Evolutionary conservation across 768 basidiomycete genomes (phyloP).

Genomic region (Phaeotremella skinneri): DNA sequence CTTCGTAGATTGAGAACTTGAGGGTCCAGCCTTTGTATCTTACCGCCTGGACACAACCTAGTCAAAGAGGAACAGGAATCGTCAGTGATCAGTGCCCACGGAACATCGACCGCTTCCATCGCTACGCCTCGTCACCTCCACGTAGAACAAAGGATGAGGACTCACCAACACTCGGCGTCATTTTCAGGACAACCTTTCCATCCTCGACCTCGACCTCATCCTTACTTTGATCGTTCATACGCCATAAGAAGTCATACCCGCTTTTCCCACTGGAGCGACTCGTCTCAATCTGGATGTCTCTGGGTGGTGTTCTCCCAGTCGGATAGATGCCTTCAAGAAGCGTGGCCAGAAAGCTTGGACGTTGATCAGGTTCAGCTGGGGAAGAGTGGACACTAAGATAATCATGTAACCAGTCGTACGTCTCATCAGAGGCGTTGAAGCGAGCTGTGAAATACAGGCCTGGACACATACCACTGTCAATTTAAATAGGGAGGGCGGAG

Average conservation of each 20-base stretch:
- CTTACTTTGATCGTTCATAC: neutral
- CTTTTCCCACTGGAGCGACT: slow-evolving; percentile 1
- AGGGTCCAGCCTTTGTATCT: slow-evolving; percentile 2
- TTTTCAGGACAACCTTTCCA: neutral
- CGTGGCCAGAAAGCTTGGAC: neutral
- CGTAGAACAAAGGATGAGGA: neutral
- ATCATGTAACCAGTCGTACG: slow-evolving; percentile 15
- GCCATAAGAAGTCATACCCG: neutral
- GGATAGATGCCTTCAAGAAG: slow-evolving; percentile 9
- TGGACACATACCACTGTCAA: neutral
- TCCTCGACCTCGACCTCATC: slow-evolving; percentile 6
- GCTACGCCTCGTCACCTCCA: too few relatives aligned
- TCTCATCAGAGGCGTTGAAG: slow-evolving; percentile 7
- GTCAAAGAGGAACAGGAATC: neutral
- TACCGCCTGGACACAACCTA: slow-evolving; percentile 8
- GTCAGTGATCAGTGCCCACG: neutral
- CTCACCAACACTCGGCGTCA: slow-evolving; percentile 8
- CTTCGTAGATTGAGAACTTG: slow-evolving; percentile 1
- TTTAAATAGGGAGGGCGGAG: neutral
- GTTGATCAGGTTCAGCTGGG: neutral
- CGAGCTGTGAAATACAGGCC: slow-evolving; percentile 8
- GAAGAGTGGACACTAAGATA: neutral
- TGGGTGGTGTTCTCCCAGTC: slow-evolving; percentile 2
- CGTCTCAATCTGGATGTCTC: slow-evolving; percentile 1
- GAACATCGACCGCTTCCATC: too few relatives aligned